These are phyloP conservation scores for Neoarthrinium moseri DNA, from an alignment of 2,329 filamentous ascomycete genomes.

Conservation along the genomic window DNA sequence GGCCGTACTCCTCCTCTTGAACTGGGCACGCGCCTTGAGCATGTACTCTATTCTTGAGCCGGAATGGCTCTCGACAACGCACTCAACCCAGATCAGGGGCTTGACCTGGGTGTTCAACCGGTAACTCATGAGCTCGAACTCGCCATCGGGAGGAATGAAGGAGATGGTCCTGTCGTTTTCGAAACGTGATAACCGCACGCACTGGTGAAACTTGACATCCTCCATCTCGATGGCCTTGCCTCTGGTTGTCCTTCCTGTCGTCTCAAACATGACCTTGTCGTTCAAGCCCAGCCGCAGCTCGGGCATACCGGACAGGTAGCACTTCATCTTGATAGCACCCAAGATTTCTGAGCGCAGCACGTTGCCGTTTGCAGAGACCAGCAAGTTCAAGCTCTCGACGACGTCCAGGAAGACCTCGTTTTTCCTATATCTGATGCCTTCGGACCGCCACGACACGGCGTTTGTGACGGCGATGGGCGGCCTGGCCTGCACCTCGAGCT, in stretches of 20 bases:
- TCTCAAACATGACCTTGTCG: slow-evolving; percentile 99
- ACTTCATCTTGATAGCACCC: slow-evolving; percentile 99
- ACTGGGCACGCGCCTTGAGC: slow-evolving; percentile 96
- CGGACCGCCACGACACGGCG: slow-evolving; percentile 95
- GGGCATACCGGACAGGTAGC: slow-evolving; percentile 97
- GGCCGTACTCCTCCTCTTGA: slow-evolving; percentile 94
- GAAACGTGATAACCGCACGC: slow-evolving; percentile 90
- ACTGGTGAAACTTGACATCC: slow-evolving; percentile 99
- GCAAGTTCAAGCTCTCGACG: slow-evolving; percentile 91
- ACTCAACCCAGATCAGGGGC: slow-evolving; percentile 98
- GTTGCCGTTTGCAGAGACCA: slow-evolving; percentile 92
- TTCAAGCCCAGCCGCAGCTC: slow-evolving; percentile 92
- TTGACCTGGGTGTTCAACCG: slow-evolving; percentile 98
- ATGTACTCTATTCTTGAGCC: slow-evolving; percentile 97
- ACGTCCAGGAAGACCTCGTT: slow-evolving; percentile 99
- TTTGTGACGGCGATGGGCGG: slow-evolving; percentile 98
- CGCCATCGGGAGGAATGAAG: slow-evolving; percentile 96
- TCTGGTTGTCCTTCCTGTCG: slow-evolving; percentile 86
- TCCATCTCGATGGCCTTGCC: slow-evolving; percentile 99
- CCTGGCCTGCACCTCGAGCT: slow-evolving; percentile 92
- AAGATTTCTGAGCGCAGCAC: slow-evolving; percentile 95
- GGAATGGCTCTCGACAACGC: slow-evolving; percentile 92
- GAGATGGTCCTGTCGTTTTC: slow-evolving; percentile 98
- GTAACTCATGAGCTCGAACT: slow-evolving; percentile 99
- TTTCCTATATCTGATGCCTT: slow-evolving; percentile 97